Percentiles rank a stretch among this genome's conserved stretches.
Conservation (phyloP, 148 eudicot genomes). For the Mesembryanthemum crystallinum region DNA sequence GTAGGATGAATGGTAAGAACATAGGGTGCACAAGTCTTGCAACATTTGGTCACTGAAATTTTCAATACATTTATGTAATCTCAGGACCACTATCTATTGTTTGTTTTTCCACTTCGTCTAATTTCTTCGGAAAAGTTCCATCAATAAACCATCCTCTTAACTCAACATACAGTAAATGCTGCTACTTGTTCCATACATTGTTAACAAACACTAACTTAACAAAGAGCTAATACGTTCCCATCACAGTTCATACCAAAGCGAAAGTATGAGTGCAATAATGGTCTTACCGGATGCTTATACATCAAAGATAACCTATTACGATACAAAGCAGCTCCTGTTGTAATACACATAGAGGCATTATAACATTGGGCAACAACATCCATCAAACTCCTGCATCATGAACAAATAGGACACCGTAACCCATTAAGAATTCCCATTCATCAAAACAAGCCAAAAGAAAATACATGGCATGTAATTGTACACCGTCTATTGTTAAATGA, state of each 20-base stretch:
- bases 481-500: too few relatives aligned
- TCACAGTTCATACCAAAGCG: not conserved
- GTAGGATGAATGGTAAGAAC: too few relatives aligned
- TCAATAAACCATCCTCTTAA: not conserved
- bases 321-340: not conserved
- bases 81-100: not conserved
- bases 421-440: too few relatives aligned
- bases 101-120: too few relatives aligned
- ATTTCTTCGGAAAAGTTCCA: not conserved
- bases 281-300: slow-evolving; percentile 17
- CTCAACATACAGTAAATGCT: not conserved
- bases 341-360: slow-evolving; percentile 18
- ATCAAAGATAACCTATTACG: not conserved
- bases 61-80: not conserved
- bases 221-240: not conserved
- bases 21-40: not conserved
- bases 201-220: not conserved
- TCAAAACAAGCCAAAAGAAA: too few relatives aligned
- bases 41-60: not conserved
- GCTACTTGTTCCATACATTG: not conserved
- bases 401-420: not conserved
- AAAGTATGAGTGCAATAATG: not conserved
- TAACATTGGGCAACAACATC: slow-evolving; percentile 27
- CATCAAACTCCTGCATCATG: slow-evolving; percentile 23
- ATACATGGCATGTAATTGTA: too few relatives aligned